Conservation (phyloP, 257 asterid genomes). For the Hygrophila difformis region DNA sequence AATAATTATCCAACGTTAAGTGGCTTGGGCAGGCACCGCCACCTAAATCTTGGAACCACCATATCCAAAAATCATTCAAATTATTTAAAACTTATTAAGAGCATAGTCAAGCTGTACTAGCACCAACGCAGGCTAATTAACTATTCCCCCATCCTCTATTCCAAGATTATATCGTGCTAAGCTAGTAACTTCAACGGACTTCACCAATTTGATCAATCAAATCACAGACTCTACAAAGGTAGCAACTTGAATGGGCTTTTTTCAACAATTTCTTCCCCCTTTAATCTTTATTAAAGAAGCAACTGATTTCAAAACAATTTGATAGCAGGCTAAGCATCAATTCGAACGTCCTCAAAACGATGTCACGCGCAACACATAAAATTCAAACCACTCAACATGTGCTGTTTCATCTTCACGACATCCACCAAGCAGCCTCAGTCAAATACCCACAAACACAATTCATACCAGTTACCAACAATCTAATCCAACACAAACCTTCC, state of each 20-base stretch:
- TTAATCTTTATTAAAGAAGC: neutral
- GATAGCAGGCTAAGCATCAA: neutral
- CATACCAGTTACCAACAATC: constrained; percentile 4
- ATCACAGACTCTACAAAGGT: no score
- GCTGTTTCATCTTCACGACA: neutral
- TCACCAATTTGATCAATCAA: no score
- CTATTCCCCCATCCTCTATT: constrained; percentile 11
- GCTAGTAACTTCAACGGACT: no score
- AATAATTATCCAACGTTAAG: neutral
- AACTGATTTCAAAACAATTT: constrained; percentile 7
- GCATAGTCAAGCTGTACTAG: no score
- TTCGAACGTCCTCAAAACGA: constrained; percentile 5
- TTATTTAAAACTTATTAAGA: neutral
- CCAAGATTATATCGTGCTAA: no score
- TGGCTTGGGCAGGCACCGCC: constrained; percentile 5
- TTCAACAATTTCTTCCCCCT: neutral
- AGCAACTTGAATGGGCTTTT: constrained; percentile 9
- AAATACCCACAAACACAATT: constrained; percentile 6
- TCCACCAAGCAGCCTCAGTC: constrained; percentile 11
- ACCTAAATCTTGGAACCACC: constrained; percentile 2
- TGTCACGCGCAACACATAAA: neutral
- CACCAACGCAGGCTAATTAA: constrained; percentile 1
- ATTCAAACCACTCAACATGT: neutral
- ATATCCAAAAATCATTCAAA: constrained; percentile 8
- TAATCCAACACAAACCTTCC: constrained; percentile 7